These are phyloP conservation scores for Nicotiana undulata DNA, from an alignment of 257 asterid species.

Conservation along the genomic window DNA sequence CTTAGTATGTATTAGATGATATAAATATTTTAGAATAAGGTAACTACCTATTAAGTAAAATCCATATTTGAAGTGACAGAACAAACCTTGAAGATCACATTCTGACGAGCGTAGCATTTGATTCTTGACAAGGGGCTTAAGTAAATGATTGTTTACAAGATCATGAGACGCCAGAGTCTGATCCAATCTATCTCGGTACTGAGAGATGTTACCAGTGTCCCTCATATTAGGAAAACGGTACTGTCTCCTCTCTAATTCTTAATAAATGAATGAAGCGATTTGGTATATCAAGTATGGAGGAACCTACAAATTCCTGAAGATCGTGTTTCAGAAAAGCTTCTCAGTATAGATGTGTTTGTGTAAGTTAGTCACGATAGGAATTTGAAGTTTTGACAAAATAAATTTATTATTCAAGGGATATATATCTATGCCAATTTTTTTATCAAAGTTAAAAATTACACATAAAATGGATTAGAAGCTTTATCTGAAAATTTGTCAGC, in stretches of 20 bases:
- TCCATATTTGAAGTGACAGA: not conserved
- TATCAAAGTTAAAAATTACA: not conserved
- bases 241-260: constrained; percentile 2
- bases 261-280: not conserved
- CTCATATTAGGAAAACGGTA: constrained; percentile 32
- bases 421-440: not conserved
- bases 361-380: not conserved
- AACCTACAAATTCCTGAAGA: not conserved
- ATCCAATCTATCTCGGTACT: constrained; percentile 56
- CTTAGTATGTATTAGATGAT: not conserved
- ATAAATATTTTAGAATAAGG: not conserved
- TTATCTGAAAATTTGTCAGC: not conserved
- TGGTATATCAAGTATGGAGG: not conserved
- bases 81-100: constrained; percentile 12
- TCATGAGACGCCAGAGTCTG: constrained; percentile 47
- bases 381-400: not conserved
- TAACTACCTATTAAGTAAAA: not conserved
- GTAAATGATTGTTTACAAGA: constrained; percentile 35
- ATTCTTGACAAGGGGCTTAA: constrained; percentile 49
- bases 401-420: not conserved
- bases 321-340: not conserved
- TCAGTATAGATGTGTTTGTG: not conserved
- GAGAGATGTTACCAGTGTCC: constrained; percentile 35
- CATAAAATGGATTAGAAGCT: not conserved
- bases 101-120: constrained; percentile 45